Evolutionary conservation across 495 filamentous ascomycete species (phyloP), one percentile per base, ranked within the genome.

Genomic region (Podospora pseudopauciseta): DNA sequence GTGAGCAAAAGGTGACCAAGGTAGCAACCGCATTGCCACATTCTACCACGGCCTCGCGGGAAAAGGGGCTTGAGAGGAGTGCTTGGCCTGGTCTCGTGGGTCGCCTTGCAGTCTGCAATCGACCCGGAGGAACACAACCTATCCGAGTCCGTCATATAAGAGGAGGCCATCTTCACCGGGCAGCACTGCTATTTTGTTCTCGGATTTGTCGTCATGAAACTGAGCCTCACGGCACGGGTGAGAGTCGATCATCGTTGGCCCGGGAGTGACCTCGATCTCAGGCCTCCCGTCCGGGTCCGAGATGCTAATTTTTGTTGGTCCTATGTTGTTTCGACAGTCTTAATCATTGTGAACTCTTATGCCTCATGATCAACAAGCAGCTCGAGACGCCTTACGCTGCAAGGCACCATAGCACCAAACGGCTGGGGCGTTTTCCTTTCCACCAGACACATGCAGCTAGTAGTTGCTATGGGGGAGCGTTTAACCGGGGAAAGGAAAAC

Each of bases 1-100:
- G 68, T 72, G 76, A 73, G 70, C 64, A 58, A 65, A 62, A 61
- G 58, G 44, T 57, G 66, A 67, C 71, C 73, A 62, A 63, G 53
- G 60, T 63, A 19, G 63, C 67, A 66, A 72, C 71, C 67, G 76
- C 80, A 74, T 79, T 76, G 80, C 80, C 80, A 81, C 81, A 78
- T 32, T 61, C 28, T 61, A 62, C 7, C 26, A 62, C 30, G 27
- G 16, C 59, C 23, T 58, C 55, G 64, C 73, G 59, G 66, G 39
- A 74, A 27, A 65, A 72, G 72, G 75, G 71, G 76, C 75, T 49
- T 49, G 39, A 49, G 2, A 49, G 15, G 39, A 49, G 39, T 49
- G 39, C 39, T 49, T 49, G 39, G 39, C 39, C 39, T 79, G 74
- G 80, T 78, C 80, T 81, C 80, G 81, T 82, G 82, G 75, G 76